phyloP scores from a whole-genome alignment of 2,329 filamentous ascomycete species.

The Colletotrichum salicis region DNA sequence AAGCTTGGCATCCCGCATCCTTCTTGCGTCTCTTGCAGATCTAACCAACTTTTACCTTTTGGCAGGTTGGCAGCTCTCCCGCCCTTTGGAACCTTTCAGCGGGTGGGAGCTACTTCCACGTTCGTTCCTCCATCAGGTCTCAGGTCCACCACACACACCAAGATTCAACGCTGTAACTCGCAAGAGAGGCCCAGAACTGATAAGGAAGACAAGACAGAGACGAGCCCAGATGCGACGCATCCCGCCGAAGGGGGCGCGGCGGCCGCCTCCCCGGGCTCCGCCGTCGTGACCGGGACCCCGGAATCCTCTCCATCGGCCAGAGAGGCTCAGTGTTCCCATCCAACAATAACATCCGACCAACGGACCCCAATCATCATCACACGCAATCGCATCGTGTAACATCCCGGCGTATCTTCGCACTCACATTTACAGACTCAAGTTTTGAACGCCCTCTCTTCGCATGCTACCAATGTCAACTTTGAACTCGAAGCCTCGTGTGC shows the following conservation, averaged over 20 bases:
- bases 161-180: too few species aligned
- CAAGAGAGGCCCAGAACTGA: background rate
- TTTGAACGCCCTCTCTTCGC: background rate
- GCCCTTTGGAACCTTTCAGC: background rate
- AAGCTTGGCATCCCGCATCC: background rate
- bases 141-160: too few species aligned
- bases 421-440: background rate
- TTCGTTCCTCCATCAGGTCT: background rate
- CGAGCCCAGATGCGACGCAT: background rate
- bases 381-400: background rate
- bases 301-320: constrained; percentile 2
- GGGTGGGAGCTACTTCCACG: background rate
- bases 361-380: background rate
- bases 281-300: constrained; percentile 20
- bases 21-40: background rate
- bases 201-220: background rate
- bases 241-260: background rate
- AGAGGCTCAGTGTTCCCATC: background rate
- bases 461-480: too few species aligned
- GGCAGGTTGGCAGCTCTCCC: background rate
- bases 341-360: constrained; percentile 1
- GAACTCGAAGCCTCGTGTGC: too few species aligned
- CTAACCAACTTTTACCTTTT: background rate
- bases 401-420: background rate
- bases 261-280: constrained; percentile 5